Percentiles rank a stretch among this genome's conserved stretches.
phyloP scores from a whole-genome alignment of 768 basidiomycete species.

The Suillus tomentosus region DNA sequence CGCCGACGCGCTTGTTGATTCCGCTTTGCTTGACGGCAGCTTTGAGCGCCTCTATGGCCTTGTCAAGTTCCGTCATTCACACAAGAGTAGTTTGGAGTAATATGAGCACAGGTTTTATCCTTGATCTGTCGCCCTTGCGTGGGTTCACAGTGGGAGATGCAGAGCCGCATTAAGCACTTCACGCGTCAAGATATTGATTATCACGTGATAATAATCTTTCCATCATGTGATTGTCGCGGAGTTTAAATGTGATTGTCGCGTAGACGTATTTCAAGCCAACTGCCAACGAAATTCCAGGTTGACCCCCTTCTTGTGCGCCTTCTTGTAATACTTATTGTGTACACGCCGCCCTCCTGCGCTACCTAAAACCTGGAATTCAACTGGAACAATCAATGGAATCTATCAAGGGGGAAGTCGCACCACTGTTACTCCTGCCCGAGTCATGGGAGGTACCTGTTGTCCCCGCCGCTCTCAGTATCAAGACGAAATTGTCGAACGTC shows the following conservation, averaged over 20 bases:
- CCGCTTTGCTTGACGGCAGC: constrained; percentile 30
- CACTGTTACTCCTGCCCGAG: constrained; percentile 12
- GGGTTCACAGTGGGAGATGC: not conserved
- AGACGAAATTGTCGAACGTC: not conserved
- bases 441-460: constrained; percentile 7
- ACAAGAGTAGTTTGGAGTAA: not conserved
- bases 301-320: constrained; percentile 9
- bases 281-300: constrained; percentile 8
- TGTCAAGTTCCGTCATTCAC: constrained; percentile 24
- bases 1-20: constrained; percentile 31
- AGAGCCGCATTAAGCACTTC: not conserved
- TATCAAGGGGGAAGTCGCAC: constrained; percentile 20
- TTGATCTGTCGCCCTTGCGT: not conserved
- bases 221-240: constrained; percentile 31
- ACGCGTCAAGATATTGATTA: not conserved
- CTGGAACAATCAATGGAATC: constrained; percentile 22
- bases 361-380: constrained; percentile 14
- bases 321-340: not conserved
- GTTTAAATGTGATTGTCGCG: constrained; percentile 25
- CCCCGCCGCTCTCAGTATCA: not conserved
- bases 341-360: constrained; percentile 9
- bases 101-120: not conserved
- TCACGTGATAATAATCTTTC: constrained; percentile 32
- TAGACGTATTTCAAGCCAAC: constrained; percentile 14
- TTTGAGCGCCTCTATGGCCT: constrained; percentile 36